Base-by-base conservation (phyloP, 139 green algal species). In the Ostreobium quekettii region DNA sequence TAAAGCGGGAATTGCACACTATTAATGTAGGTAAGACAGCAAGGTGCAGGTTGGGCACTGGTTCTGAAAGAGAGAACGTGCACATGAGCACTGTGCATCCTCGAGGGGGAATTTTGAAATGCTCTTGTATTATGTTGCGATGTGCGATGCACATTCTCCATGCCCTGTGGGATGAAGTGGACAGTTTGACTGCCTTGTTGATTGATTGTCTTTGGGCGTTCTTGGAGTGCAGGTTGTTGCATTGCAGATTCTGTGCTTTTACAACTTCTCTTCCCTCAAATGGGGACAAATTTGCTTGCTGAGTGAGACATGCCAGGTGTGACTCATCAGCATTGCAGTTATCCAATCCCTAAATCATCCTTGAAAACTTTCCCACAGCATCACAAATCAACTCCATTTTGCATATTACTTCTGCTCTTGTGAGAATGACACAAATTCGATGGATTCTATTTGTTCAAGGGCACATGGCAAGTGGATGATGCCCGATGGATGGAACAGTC, bases 1-100 rank as follows among this genome's bases (percentile, higher is more conserved):
- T 71, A 32, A 26, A 57, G 37, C 42, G 76, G n/a, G 79, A 85
- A 48, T 64, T 85, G 33, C 70, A 79, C 30, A 81, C 79, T 36
- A 76, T 86, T 19, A 74, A 73, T 58, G 71, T 77, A 46, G 76
- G 76, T 81, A 60, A 73, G 67, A 42, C 4, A 46, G 36, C 3
- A 48, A 36, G 30, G 29, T 15, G 5, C 32, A 38, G 29, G 37
- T 31, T 22, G 5, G 4, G 65, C 47, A 69, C 6, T 64, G 28
- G 1, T 42, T 47, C 1, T 57, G 11, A 61, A 19, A 53, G 19
- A 53, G 48, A 32, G 32, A 31, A 7, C 7, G 0, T 57, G 29
- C 1, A 1, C 3, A 30, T 2, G 0, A 66, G 53, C 1, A 24
- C 2, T 66, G 33, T 26, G n/a, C n/a, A n/a, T n/a, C n/a, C n/a